Base-by-base conservation (phyloP, 805 yeast species). In the Suhomyces canberraensis region DNA sequence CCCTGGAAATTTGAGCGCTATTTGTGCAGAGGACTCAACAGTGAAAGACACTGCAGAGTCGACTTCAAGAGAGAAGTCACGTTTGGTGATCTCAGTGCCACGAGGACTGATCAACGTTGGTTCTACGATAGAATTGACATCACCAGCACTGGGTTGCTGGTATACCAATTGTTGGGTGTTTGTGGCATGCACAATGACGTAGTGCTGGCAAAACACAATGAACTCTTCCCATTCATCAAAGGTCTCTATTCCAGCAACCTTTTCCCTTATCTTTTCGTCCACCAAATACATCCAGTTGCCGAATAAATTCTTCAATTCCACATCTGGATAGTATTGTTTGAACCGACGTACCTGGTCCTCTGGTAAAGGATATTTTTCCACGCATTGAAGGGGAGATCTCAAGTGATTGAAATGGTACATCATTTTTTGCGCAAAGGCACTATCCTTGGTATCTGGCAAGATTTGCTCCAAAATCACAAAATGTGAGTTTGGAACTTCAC, bases 211-310 rank as follows among this genome's bases (percentile, higher is more conserved):
- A 50, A 83, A 85, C 11, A 82, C 51, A 19, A 79, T 71, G 44
- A 85, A 84, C 56, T 85, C 95, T 59, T 85, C 95, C 77, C 85
- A 75, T 59, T 86, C 95, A 55, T 86, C 95, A 57, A 85, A 86
- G 3, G 76, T 75, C 52, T 85, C 95, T 15, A 83, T 66, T 1
- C 51, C 31, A 13, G 64, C 66, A 7, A 86, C 69, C 27, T 58
- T 54, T 0, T 37, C 29, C 46, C 73, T 76, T 4, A 61, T 51
- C 1, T 61, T 63, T 2, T 43, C 43, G 4, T 67, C 54, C 1
- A 80, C 60, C 15, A 71, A 54, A 7, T 60, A 45, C 2, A 36
- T 21, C 95, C 95, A 86, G 44, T 75, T 73, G 21, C 73, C 73
- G 37, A 72, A 65, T 46, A 86, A 60, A 50, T 82, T 77, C 21